Conservation (phyloP, 495 filamentous ascomycete species). For the Penicillium lagena region DNA sequence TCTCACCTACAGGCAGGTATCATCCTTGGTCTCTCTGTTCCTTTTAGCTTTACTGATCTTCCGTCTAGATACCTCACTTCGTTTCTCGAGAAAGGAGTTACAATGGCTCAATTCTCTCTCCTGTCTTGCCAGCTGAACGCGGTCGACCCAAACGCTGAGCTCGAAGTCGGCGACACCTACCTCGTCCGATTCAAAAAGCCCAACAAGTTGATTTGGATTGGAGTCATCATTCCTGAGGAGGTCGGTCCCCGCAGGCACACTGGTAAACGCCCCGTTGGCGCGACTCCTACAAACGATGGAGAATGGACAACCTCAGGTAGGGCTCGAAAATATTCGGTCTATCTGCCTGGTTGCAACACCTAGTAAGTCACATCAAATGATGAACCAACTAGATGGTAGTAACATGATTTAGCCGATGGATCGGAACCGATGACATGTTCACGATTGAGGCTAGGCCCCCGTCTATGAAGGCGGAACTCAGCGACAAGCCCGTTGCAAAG, state of each 20-base stretch:
- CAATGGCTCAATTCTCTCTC: neutral
- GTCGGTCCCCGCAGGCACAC: neutral
- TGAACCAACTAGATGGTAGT: neutral
- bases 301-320: constrained; percentile 1
- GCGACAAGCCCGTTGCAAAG: neutral
- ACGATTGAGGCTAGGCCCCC: neutral
- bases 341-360: constrained; percentile 12
- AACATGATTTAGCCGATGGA: constrained; percentile 4
- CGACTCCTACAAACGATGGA: constrained; percentile 1
- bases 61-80: too few relatives aligned
- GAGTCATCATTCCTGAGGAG: neutral
- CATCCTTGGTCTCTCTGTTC: neutral
- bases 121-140: neutral
- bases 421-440: constrained; percentile 2
- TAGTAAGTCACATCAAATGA: constrained; percentile 7
- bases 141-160: neutral
- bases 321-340: constrained; percentile 9
- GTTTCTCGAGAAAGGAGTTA: neutral
- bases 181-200: constrained; percentile 14
- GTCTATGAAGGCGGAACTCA: neutral
- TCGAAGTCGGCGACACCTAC: constrained; percentile 3
- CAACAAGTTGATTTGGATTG: constrained; percentile 9
- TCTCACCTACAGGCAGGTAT: neutral
- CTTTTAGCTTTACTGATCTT: too few relatives aligned
- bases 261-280: constrained; percentile 1